These are phyloP conservation scores for Amylocarpus encephaloides DNA, from an alignment of 2,329 filamentous ascomycete genomes.

Conservation along the genomic window DNA sequence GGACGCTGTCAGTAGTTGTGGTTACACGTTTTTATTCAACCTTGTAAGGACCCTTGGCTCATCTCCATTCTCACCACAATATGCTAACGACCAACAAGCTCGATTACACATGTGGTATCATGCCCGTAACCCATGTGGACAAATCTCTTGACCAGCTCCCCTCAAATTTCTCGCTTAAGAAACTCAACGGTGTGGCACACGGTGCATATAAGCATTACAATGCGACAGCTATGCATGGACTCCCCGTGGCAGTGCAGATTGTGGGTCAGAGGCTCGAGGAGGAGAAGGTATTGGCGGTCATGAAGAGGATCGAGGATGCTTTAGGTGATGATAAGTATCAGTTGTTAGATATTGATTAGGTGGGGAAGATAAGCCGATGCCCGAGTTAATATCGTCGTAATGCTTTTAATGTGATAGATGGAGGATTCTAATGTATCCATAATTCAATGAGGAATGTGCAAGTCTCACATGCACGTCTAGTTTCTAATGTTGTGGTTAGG, in stretches of 20 bases:
- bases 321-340: constrained; percentile 53
- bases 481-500: neutral
- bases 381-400: neutral
- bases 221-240: constrained; percentile 72
- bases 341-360: constrained; percentile 38
- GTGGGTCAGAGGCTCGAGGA: constrained; percentile 30
- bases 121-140: constrained; percentile 84
- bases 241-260: constrained; percentile 67
- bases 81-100: constrained; percentile 42
- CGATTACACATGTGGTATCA: constrained; percentile 76
- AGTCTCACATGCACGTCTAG: neutral
- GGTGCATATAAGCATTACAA: constrained; percentile 87
- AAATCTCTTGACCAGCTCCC: constrained; percentile 60
- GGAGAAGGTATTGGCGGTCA: constrained; percentile 33
- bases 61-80: neutral
- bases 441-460: neutral
- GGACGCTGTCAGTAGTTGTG: constrained; percentile 77
- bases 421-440: no score
- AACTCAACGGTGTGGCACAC: constrained; percentile 70
- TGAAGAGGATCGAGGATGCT: constrained; percentile 59
- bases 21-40: constrained; percentile 93
- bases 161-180: constrained; percentile 49
- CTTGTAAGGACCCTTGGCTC: constrained; percentile 46
- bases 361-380: neutral
- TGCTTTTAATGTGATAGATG: no score